Evolutionary conservation across 345 rosid genomes (phyloP), one percentile per base, ranked within the genome.

Genomic region (Arabis alpina): DNA sequence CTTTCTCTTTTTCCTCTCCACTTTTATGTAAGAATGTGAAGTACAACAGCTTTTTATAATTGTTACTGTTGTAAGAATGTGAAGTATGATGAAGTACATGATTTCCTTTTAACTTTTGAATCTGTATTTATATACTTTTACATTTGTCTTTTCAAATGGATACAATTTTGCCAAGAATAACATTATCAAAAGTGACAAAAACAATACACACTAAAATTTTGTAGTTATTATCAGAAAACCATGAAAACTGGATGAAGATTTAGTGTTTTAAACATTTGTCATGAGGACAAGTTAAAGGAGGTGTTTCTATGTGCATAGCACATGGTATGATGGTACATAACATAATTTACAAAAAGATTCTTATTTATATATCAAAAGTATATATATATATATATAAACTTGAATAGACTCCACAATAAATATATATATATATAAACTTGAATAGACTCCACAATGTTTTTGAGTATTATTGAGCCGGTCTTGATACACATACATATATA

Each of bases 21-120:
- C 68, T 68, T 53, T 50, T 45, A 9, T 54, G 78, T 60, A 67
- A 44, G 40, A 8, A 36, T 36, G 40, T 67, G 73, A 60, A 74
- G 73, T 66, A 74, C 73, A 60, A 34, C 50, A 15, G 6, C 62
- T 47, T 61, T 70, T 42, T 72, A 36, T 6, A 12, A 56, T 66
- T 59, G 13, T 66, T 51, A 60, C 68, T 67, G 68, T 67, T 74
- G 41, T 25, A 47, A 19, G 23, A 37, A 64, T 63, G 45, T 59
- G 71, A 74, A 74, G 68, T 74, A 59, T 66, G 61, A 51, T 66
- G 58, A 64, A 45, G 64, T 55, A 56, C 61, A 73, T 64, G 42
- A 53, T 74, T 60, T 74, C 50, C 50, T 50, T 53, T 27, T 66
- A 43, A 45, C 78, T 36, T 74, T 73, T 5, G 9, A 36, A 44